Percentiles rank a stretch among this genome's conserved stretches.
These are phyloP conservation scores for Ceratobasidium theobromae DNA, from an alignment of 1,284 basidiomycete genomes.

Conservation along the genomic window DNA sequence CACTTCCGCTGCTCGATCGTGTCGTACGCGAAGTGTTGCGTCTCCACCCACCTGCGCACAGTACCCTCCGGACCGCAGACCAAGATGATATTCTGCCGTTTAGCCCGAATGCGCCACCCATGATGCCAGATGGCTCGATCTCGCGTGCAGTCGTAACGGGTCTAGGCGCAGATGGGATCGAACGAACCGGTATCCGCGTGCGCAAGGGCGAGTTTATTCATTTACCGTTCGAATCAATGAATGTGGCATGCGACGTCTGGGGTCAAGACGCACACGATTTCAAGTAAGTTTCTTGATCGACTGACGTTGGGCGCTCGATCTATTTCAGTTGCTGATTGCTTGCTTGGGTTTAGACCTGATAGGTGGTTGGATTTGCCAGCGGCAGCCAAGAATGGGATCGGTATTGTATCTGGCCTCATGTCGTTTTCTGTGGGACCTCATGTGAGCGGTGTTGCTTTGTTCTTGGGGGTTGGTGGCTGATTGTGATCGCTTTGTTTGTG, in stretches of 20 bases:
- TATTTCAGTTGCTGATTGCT: slow-evolving; percentile 32
- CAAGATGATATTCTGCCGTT: slow-evolving; percentile 66
- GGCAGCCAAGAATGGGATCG: slow-evolving; percentile 52
- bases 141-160: slow-evolving; percentile 18
- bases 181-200: slow-evolving; percentile 44
- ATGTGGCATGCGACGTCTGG: slow-evolving; percentile 62
- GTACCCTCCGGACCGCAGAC: slow-evolving; percentile 61
- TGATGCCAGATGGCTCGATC: slow-evolving; percentile 21
- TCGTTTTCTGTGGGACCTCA: slow-evolving; percentile 52
- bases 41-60: slow-evolving; percentile 63
- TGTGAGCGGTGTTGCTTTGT: background rate
- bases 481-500: slow-evolving; percentile 49
- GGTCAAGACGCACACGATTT: slow-evolving; percentile 68
- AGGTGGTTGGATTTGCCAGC: slow-evolving; percentile 54
- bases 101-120: slow-evolving; percentile 28
- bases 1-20: slow-evolving; percentile 57
- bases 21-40: slow-evolving; percentile 70
- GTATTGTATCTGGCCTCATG: slow-evolving; percentile 62
- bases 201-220: slow-evolving; percentile 60
- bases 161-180: background rate
- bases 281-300: slow-evolving; percentile 46
- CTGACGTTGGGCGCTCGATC: slow-evolving; percentile 33
- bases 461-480: slow-evolving; percentile 46
- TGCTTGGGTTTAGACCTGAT: slow-evolving; percentile 53
- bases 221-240: slow-evolving; percentile 64